A percentile compares a stretch with the other conserved stretches of the same genome.
These are phyloP conservation scores for Chalciporus piperatus DNA, from an alignment of 768 basidiomycete genomes.

Conservation along the genomic window DNA sequence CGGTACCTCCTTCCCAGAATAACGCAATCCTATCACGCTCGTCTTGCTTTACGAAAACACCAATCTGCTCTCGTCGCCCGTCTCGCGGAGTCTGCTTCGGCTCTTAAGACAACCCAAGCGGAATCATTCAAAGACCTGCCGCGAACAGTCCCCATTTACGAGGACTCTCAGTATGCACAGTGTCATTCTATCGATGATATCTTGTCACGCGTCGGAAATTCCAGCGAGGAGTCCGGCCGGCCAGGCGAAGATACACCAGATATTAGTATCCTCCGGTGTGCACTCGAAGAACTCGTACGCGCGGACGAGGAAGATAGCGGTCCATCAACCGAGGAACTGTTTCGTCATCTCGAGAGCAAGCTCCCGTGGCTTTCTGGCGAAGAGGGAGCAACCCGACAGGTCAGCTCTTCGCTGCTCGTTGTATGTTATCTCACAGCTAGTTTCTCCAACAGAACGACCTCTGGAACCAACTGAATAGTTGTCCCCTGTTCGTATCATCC, in stretches of 20 bases:
- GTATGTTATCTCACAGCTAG: not conserved
- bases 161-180: constrained; percentile 41
- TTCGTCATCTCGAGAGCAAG: constrained; percentile 53
- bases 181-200: constrained; percentile 47
- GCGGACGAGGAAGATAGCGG: constrained; percentile 34
- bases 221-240: constrained; percentile 13
- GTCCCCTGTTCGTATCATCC: constrained; percentile 47
- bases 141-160: constrained; percentile 46
- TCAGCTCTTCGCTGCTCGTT: constrained; percentile 26
- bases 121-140: constrained; percentile 60
- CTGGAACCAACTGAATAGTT: constrained; percentile 57
- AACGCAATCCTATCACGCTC: constrained; percentile 54
- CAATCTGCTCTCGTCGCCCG: constrained; percentile 54
- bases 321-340: constrained; percentile 58
- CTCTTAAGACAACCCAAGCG: constrained; percentile 53
- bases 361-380: constrained; percentile 56
- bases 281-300: constrained; percentile 46
- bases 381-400: constrained; percentile 54
- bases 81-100: constrained; percentile 53
- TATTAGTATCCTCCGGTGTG: constrained; percentile 62
- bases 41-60: constrained; percentile 58
- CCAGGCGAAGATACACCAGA: constrained; percentile 38
- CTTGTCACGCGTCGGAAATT: constrained; percentile 13
- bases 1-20: constrained; percentile 69
- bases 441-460: constrained; percentile 39